Base-by-base conservation (phyloP, 1,139 yeast genomes). In the Lodderomyces jiufengensis region DNA sequence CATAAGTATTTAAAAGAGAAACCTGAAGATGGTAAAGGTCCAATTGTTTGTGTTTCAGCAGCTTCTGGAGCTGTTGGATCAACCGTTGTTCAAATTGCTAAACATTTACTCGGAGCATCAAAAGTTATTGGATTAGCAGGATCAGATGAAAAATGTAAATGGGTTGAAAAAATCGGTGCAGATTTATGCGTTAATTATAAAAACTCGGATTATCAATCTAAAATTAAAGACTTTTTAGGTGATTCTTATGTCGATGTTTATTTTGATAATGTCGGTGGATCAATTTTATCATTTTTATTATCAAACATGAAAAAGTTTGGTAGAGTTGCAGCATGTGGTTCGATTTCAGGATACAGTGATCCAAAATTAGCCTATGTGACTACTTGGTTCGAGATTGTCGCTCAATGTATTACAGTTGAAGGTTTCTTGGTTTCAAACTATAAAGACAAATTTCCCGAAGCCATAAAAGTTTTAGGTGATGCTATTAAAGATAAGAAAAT, bases 41-140 rank as follows among this genome's bases (percentile, higher is more conserved):
- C 52, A 9, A 54, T 65, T 7, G 70, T 76, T 36, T 54, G 78
- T 32, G 66, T 80, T 24, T 74, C 83, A 16, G 86, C 84, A 39
- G 87, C 87, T 15, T 74, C 84, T 6, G 73, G 87, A 42, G 85
- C 84, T 20, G 80, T 81, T 27, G 87, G 87, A 22, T 66, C 78
- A 11, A 56, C 70, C 38, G 78, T 66, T 24, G 73, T 78, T 28
- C 85, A 79, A 54, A 50, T 79, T 20, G 80, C 85, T 33, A 66
- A 77, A 43, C 61, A 72, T 37, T 51, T 75, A n/a, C 62, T 72
- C 48, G 73, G 74, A 32, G 80, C 80, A 26, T 58, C 65, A 33
- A 73, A 66, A 45, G 82, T 81, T 24, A 66, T 80, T 52, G 87
- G 82, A 35, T 68, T 79, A 47, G 78, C 85, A 15, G 84, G 86